Percentiles rank a stretch among this genome's conserved stretches.
Conservation (phyloP, 164 flowering plant species). For the Buxus sempervirens region DNA sequence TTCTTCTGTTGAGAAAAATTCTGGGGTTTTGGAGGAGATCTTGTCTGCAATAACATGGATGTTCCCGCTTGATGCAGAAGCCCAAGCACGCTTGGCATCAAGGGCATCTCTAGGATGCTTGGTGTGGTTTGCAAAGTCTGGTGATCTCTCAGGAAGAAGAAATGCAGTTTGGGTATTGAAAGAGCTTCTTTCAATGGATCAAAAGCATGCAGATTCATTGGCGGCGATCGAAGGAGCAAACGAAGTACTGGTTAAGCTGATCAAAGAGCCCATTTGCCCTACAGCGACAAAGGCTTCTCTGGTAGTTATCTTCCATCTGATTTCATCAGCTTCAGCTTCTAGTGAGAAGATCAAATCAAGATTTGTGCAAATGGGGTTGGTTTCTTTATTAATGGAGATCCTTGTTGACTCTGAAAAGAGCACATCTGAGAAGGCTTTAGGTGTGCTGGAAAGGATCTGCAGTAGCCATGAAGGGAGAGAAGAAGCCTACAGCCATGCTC, state of each 20-base stretch:
- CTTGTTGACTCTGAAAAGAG: constrained; percentile 54
- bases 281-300: constrained; percentile 57
- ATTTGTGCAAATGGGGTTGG: constrained; percentile 48
- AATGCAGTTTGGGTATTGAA: constrained; percentile 48
- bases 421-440: constrained; percentile 63
- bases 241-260: constrained; percentile 40
- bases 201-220: constrained; percentile 16
- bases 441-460: constrained; percentile 50
- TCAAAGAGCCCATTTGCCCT: constrained; percentile 57
- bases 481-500: constrained; percentile 36
- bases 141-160: constrained; percentile 34
- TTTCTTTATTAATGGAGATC: constrained; percentile 45
- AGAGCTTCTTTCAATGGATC: constrained; percentile 35
- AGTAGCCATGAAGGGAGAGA: constrained; percentile 29
- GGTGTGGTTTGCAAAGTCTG: constrained; percentile 40
- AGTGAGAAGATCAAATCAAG: constrained; percentile 8
- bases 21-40: constrained; percentile 38
- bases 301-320: constrained; percentile 36
- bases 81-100: constrained; percentile 29
- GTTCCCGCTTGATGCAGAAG: constrained; percentile 41
- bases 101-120: constrained; percentile 39
- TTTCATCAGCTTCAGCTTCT: constrained; percentile 23
- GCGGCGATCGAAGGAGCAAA: constrained; percentile 32
- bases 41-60: constrained; percentile 29
- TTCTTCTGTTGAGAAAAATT: constrained; percentile 16